Evolutionary conservation across 345 rosid genomes (phyloP).

Genomic region (Rhizophora apiculata): DNA sequence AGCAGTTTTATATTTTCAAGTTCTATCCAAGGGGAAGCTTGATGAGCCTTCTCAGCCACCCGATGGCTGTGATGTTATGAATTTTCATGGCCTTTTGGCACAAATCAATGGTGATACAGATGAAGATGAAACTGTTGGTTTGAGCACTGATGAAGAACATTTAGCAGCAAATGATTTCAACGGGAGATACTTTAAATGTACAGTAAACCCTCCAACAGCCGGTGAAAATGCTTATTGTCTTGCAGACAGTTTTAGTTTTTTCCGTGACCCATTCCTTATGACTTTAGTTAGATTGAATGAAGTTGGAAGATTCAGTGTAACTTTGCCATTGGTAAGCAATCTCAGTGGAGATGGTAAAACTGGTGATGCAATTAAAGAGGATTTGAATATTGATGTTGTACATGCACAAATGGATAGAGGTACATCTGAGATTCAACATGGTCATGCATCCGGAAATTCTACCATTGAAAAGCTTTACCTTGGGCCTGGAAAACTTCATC

Average conservation of each 20-base stretch:
- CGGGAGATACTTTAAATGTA: slow-evolving; percentile 31
- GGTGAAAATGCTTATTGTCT: slow-evolving; percentile 22
- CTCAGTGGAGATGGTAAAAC: slow-evolving; percentile 28
- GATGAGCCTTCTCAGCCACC: slow-evolving; percentile 39
- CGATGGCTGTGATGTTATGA: slow-evolving; percentile 39
- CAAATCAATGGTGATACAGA: slow-evolving; percentile 37
- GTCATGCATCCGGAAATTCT: slow-evolving; percentile 24
- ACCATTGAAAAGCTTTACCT: slow-evolving; percentile 36
- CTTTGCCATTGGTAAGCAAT: slow-evolving; percentile 25
- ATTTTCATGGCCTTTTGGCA: slow-evolving; percentile 36
- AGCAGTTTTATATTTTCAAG: slow-evolving; percentile 59
- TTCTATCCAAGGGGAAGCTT: slow-evolving; percentile 38
- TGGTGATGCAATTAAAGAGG: slow-evolving; percentile 24
- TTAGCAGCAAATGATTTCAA: slow-evolving; percentile 23
- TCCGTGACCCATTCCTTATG: slow-evolving; percentile 65
- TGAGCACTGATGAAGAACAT: slow-evolving; percentile 23
- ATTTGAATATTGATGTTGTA: slow-evolving; percentile 27
- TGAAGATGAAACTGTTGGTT: slow-evolving; percentile 8
- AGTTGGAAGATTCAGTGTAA: slow-evolving; percentile 33
- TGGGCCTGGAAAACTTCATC: slow-evolving; percentile 34
- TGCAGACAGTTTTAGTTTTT: slow-evolving; percentile 31
- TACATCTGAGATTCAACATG: slow-evolving; percentile 34
- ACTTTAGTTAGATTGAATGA: slow-evolving; percentile 47
- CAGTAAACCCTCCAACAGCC: slow-evolving; percentile 12
- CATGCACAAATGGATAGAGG: slow-evolving; percentile 23